Evolutionary conservation across 352 stramenopile species (phyloP), one percentile per base, ranked within the genome.

Genomic region (Albugo candida): DNA sequence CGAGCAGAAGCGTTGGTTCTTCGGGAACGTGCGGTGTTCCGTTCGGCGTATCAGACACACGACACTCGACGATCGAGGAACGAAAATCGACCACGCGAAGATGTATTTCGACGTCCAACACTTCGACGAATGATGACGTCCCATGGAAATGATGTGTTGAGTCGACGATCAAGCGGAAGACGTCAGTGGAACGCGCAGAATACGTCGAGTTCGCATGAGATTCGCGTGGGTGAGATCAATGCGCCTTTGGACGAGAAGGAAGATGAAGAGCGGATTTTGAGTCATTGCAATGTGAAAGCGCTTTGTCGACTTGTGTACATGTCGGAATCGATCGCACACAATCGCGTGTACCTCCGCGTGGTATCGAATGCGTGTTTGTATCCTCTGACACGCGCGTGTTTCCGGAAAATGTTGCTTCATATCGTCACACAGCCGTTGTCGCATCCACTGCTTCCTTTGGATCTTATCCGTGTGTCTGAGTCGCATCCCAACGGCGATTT

Each of bases 1-100:
- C 70, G 92, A 50, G 85, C 89, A 6, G 95, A 99, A 61, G 95
- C 95, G 5, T 91, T 96, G 69, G 60, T 97, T 19, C 59, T 98
- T 24, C 70, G 93, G 39, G 95, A 99, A 56, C 74, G 94, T 14
- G 83, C 85, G 19, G 72, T 75, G 2, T 89, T 88, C 45, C 74
- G 67, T 36, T 67, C 67, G 19, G 70, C 63, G 12, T 86, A 83
- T 51, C 67, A 71, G 41, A 67, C 73, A 13, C 56, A 55, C 13
- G 57, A 61, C 34, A 47, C 60, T 2, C 53, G 57, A 16, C 60
- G 61, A 2, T 27, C 50, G 3, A 41, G 52, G 13, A 57, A 54
- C 47, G 38, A 54, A 31, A 50, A 12, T 46, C 53, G 47, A 49
- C 54, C 35, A 40, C 52, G 59, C n/a, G 62, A 64, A 2, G 64